Evolutionary conservation across 345 rosid species (phyloP), one percentile per base, ranked within the genome.

Genomic region (Abelmoschus esculentus): DNA sequence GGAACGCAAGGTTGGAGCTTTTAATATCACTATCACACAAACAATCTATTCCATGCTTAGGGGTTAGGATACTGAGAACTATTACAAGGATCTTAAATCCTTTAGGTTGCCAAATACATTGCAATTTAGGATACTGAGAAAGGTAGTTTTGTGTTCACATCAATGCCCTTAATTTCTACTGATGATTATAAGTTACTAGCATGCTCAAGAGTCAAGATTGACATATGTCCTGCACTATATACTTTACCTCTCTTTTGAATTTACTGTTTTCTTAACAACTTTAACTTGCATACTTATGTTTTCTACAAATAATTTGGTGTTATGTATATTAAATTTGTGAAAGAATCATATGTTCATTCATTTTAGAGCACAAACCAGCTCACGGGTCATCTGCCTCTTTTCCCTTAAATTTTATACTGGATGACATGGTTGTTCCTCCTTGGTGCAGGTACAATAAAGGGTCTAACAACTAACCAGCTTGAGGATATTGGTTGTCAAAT

Each of bases 401-500:
- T 50, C 3, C 52, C 42, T 19, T 58, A 3, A 53, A 47, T 54
- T 13, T 0, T 15, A 40, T 32, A 57, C 61, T 77, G 14, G 68
- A 18, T 53, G 19, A 42, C 64, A 64, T 69, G 46, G 64, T 66
- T 22, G 38, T 32, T 79, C 40, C 74, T 74, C 59, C 31, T 80
- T 60, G 36, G 74, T 59, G 59, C 76, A 90, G 96, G 96, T 68
- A 85, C 96, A 40, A 90, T 90, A 64, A 90, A 90, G 78, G 96
- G 93, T 58, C 80, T 90, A 80, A 69, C 92, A 15, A 83, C 86
- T 60, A 76, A 71, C 69, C 96, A 90, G 76, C 91, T 90, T 40
- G 96, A 90, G 86, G 90, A 87, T n/a, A 87, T 90, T 72, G 93
- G 93, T 70, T 86, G 91, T 79, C 96, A 90, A 82, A 85, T 90